Evolutionary conservation across 2,329 filamentous ascomycete genomes (phyloP).

Genomic region (Ophiocordyceps polyrhachis-furcata): DNA sequence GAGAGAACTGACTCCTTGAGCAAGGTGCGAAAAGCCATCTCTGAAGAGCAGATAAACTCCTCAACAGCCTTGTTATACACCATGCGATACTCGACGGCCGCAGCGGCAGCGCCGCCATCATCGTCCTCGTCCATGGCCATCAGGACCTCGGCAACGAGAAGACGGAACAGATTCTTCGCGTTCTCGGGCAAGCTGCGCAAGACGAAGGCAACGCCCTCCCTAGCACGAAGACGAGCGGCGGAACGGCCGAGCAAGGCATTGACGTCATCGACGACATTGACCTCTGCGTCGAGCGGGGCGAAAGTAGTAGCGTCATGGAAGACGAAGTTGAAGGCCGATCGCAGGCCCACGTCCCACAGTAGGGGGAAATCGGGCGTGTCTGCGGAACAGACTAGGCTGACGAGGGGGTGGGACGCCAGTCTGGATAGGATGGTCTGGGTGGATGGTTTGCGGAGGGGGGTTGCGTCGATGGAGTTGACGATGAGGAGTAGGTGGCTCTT

Average conservation of each 20-base stretch:
- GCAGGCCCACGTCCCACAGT: conserved; percentile 77
- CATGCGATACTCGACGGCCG: conserved; percentile 74
- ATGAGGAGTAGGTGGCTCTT: conserved; percentile 32
- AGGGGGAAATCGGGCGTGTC: conserved; percentile 78
- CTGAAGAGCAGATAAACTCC: conserved; percentile 91
- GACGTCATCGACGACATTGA: conserved; percentile 78
- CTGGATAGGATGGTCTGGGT: conserved; percentile 57
- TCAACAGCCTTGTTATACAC: conserved; percentile 92
- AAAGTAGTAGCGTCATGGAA: conserved; percentile 96
- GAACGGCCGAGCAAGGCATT: conserved; percentile 72
- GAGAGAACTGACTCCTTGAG: conserved; percentile 53
- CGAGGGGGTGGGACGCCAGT: conserved; percentile 52
- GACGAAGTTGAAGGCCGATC: conserved; percentile 64
- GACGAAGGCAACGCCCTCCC: conserved; percentile 83
- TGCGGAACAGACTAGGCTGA: conserved; percentile 61
- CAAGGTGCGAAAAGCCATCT: conserved; percentile 86
- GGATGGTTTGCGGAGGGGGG: conserved; percentile 50
- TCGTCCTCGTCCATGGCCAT: conserved; percentile 44
- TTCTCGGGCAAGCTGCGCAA: conserved; percentile 83
- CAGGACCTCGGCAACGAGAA: conserved; percentile 72
- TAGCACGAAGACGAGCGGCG: conserved; percentile 62
- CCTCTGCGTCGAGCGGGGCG: conserved; percentile 48
- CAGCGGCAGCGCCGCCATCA: conserved; percentile 37
- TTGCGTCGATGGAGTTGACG: conserved; percentile 74
- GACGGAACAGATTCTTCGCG: conserved; percentile 66